Conservation (phyloP, 2,329 filamentous ascomycete genomes). For the Ophiocordyceps sinensis region DNA sequence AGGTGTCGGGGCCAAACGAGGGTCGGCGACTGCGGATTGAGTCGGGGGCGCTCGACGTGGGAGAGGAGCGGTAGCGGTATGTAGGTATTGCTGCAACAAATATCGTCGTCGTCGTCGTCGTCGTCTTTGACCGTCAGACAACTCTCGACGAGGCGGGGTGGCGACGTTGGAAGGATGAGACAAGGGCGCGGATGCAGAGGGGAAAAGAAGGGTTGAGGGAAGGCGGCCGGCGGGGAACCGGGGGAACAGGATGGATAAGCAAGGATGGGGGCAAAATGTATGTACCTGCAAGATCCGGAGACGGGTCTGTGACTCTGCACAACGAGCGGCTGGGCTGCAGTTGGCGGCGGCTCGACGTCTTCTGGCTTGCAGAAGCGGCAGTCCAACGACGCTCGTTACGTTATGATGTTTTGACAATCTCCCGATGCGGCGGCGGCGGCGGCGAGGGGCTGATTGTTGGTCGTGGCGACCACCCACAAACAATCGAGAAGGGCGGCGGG, state of each 20-base stretch:
- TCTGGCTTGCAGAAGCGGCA: not conserved
- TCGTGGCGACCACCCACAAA: not conserved
- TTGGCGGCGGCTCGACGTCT: not conserved
- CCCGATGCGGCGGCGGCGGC: not conserved
- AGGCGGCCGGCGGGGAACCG: no score
- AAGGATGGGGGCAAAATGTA: constrained; percentile 3
- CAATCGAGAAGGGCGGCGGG: not conserved
- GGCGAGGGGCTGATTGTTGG: not conserved
- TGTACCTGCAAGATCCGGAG: constrained; percentile 11
- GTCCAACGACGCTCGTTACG: no score
- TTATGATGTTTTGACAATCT: not conserved
- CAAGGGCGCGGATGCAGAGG: not conserved
- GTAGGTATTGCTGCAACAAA: no score
- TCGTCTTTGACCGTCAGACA: no score
- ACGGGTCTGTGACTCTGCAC: constrained; percentile 2
- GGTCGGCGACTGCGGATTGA: constrained; percentile 6
- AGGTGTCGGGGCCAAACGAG: constrained; percentile 3
- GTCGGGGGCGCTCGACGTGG: constrained; percentile 2
- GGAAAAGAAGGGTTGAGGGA: not conserved
- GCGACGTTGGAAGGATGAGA: not conserved
- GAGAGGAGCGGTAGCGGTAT: not conserved
- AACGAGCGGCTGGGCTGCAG: not conserved
- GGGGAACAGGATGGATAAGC: not conserved
- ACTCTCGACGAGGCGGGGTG: not conserved
- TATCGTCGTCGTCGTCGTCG: no score